These are phyloP conservation scores for Ophiostoma sp. DNA, from an alignment of 2,329 filamentous ascomycete species.

Conservation along the genomic window DNA sequence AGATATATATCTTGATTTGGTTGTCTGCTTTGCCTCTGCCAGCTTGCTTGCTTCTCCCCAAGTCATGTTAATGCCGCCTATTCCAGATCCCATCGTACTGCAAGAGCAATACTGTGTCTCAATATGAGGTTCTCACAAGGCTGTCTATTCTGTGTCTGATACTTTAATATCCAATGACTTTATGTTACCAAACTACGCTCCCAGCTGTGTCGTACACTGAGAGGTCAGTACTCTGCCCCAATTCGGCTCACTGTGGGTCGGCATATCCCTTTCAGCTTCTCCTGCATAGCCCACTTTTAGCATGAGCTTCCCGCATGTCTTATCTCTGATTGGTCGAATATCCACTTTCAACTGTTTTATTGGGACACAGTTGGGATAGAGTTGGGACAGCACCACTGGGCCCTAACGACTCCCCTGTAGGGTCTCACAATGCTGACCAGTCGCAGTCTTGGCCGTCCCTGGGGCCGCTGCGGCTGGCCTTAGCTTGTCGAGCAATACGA, in stretches of 20 bases:
- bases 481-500: slow-evolving; percentile 17
- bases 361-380: not conserved
- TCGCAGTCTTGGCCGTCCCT: not conserved
- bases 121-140: not conserved
- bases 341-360: not conserved
- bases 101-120: not conserved
- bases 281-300: not conserved
- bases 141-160: not conserved
- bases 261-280: slow-evolving; percentile 8
- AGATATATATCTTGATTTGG: not conserved
- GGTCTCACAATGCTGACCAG: not conserved
- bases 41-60: not conserved
- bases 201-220: not conserved
- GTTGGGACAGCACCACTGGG: not conserved
- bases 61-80: not conserved
- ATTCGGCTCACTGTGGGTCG: slow-evolving; percentile 1
- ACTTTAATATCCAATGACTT: not conserved
- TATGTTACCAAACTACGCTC: not conserved
- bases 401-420: not conserved
- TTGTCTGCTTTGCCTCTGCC: not conserved
- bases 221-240: slow-evolving; percentile 11
- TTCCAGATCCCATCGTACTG: not conserved
- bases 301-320: not conserved
- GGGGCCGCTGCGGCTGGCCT: slow-evolving; percentile 9
- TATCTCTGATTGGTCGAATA: not conserved